Conservation (phyloP, 2,329 filamentous ascomycete species). For the Fusarium sp. region DNA sequence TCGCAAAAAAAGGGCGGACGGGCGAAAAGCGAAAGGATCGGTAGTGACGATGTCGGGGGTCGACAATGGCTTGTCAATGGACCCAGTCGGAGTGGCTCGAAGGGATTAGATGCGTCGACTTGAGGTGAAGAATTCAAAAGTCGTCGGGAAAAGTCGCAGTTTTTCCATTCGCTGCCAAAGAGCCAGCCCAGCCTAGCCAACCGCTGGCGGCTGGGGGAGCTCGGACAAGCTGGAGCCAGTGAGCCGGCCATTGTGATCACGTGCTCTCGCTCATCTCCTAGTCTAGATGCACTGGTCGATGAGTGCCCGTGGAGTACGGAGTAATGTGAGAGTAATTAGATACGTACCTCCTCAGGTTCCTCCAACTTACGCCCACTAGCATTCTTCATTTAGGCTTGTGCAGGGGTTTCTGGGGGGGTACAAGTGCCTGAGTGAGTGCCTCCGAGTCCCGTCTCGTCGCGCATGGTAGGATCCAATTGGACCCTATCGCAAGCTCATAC, state of each 20-base stretch:
- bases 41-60: slow-evolving; percentile 53
- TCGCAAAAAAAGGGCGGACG: slow-evolving; percentile 58
- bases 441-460: slow-evolving; percentile 17
- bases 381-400: slow-evolving; percentile 18
- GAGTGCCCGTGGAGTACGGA: slow-evolving; percentile 19
- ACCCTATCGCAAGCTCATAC: slow-evolving; percentile 34
- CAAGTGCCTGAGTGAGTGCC: slow-evolving; percentile 17
- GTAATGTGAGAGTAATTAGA: background rate
- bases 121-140: slow-evolving; percentile 57
- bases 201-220: slow-evolving; percentile 49
- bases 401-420: slow-evolving; percentile 24
- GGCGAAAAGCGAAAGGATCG: slow-evolving; percentile 53
- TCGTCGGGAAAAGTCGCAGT: slow-evolving; percentile 63
- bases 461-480: slow-evolving; percentile 37
- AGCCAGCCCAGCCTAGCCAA: slow-evolving; percentile 20
- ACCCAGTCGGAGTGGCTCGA: slow-evolving; percentile 57
- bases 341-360: slow-evolving; percentile 20
- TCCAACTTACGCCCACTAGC: slow-evolving; percentile 16
- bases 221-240: slow-evolving; percentile 51
- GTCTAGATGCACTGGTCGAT: background rate
- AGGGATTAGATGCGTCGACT: slow-evolving; percentile 56
- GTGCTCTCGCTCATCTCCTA: slow-evolving; percentile 28
- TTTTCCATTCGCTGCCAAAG: slow-evolving; percentile 53
- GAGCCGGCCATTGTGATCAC: slow-evolving; percentile 46
- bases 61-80: slow-evolving; percentile 61